These are phyloP conservation scores for Backusella westeae DNA, from an alignment of 192 early-diverging fungal species.

Conservation along the genomic window DNA sequence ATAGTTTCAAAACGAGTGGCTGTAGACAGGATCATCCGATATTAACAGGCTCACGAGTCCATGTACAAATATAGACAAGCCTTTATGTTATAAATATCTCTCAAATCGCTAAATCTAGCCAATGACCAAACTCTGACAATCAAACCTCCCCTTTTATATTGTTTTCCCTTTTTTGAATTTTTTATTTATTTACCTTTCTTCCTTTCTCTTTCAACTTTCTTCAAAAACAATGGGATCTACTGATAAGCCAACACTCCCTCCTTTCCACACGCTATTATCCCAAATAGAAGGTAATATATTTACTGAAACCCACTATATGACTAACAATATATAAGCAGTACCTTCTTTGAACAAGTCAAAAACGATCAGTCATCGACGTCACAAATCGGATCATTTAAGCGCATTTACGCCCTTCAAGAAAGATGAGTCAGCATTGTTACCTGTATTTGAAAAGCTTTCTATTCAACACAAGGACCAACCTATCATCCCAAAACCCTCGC, in stretches of 20 bases:
- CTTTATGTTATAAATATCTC: slow-evolving; percentile 15
- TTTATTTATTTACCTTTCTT: neutral
- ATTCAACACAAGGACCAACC: neutral
- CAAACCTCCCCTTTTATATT: neutral
- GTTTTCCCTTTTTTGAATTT: neutral
- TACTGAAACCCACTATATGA: neutral
- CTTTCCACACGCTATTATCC: neutral
- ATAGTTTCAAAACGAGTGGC: neutral
- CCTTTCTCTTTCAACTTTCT: neutral
- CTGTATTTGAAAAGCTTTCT: neutral
- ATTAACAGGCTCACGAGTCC: neutral
- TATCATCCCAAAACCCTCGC: neutral
- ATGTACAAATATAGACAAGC: neutral
- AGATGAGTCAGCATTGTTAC: neutral
- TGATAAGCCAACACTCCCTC: slow-evolving; percentile 11
- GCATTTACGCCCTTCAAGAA: neutral
- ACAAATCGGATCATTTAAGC: neutral
- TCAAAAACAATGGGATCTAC: neutral
- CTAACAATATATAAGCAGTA: neutral
- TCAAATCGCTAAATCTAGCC: neutral
- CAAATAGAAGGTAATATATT: neutral
- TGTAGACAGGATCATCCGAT: neutral
- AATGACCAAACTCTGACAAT: neutral
- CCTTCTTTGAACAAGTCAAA: neutral
- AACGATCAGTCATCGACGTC: neutral